Percentiles rank a stretch among this genome's conserved stretches.
These are phyloP conservation scores for Solanum peruvianum DNA, from an alignment of 257 asterid genomes.

Conservation along the genomic window DNA sequence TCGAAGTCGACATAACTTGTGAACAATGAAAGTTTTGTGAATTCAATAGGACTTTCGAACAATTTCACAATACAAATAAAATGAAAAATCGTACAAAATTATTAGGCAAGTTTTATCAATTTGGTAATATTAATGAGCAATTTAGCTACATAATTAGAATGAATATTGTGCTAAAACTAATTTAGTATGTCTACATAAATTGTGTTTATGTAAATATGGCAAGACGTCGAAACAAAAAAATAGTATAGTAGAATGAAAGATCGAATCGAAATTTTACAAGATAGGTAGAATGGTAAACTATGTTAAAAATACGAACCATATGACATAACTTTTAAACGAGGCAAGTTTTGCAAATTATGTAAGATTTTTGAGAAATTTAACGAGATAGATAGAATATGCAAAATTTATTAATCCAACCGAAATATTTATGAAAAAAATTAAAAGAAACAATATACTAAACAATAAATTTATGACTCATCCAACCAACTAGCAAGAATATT, in stretches of 20 bases:
- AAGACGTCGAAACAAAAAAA: neutral
- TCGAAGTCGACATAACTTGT: neutral
- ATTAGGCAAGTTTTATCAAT: neutral
- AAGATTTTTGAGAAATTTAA: neutral
- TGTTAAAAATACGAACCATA: too few relatives aligned
- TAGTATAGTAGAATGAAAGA: neutral
- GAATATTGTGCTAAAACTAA: neutral
- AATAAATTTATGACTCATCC: neutral
- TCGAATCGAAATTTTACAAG: neutral
- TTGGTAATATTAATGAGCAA: neutral
- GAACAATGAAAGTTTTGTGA: neutral
- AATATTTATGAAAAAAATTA: too few relatives aligned
- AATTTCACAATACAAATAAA: neutral
- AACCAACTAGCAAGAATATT: neutral
- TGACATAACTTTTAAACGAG: neutral
- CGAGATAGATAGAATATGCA: fast-evolving
- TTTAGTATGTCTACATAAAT: neutral
- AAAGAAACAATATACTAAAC: neutral
- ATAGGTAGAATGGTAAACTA: neutral
- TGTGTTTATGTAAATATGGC: neutral
- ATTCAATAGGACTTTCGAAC: neutral
- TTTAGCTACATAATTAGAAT: fast-evolving
- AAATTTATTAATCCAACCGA: too few relatives aligned
- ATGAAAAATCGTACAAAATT: neutral
- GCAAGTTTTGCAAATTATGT: neutral